These are phyloP conservation scores for Fusarium duplospermum DNA, from an alignment of 2,329 filamentous ascomycete genomes.

Conservation along the genomic window DNA sequence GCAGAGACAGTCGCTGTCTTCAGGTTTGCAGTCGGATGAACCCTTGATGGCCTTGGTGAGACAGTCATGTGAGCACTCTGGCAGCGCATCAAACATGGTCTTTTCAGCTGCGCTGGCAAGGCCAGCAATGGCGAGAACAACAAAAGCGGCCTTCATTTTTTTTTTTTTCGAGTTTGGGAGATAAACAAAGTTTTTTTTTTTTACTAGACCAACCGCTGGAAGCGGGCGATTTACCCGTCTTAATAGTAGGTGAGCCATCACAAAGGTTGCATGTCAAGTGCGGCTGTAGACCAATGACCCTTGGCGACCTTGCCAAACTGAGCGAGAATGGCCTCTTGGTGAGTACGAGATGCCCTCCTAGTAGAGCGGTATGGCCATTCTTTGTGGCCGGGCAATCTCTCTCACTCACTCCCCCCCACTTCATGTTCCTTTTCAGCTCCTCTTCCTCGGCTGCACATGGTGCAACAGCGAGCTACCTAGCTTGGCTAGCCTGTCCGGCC, in stretches of 20 bases:
- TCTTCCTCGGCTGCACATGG: conserved; percentile 1
- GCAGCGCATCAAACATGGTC: conserved; percentile 35
- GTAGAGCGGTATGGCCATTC: neutral
- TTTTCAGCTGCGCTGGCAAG: conserved; percentile 18
- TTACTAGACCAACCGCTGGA: neutral
- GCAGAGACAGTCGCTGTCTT: conserved; percentile 40
- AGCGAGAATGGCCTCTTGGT: neutral
- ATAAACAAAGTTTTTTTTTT: neutral
- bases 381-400: neutral
- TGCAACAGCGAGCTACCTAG: neutral
- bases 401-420: neutral
- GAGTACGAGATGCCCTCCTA: neutral
- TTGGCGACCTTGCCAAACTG: conserved; percentile 1
- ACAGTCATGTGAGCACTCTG: conserved; percentile 37
- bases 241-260: neutral
- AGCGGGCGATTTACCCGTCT: neutral
- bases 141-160: conserved; percentile 32
- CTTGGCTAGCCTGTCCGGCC: neutral
- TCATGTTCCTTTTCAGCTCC: neutral
- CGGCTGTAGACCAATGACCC: neutral
- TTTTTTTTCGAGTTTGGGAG: neutral
- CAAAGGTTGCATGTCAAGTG: neutral
- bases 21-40: conserved; percentile 32
- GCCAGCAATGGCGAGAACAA: conserved; percentile 23
- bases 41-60: conserved; percentile 32